These are phyloP conservation scores for Ambrosia hybrid DNA, from an alignment of 140 eudicot genomes.

Conservation along the genomic window DNA sequence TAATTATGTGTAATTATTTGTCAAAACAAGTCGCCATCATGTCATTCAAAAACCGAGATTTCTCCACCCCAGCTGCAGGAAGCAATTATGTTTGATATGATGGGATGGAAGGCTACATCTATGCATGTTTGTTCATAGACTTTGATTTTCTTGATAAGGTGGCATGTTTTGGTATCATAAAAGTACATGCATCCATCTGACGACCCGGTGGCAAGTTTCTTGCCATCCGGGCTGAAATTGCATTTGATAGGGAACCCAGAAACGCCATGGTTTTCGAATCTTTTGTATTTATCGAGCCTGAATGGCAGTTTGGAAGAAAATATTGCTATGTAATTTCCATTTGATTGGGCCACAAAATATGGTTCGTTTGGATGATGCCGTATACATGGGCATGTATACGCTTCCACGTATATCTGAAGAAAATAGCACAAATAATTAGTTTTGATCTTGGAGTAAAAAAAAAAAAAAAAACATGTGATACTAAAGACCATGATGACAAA, in stretches of 20 bases:
- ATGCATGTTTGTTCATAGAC: conserved; percentile 65
- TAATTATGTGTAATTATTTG: conserved; percentile 6
- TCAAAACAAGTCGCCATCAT: background rate
- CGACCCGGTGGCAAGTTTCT: conserved; percentile 68
- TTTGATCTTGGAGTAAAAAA: background rate
- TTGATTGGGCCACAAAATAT: conserved; percentile 85
- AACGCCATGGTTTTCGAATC: conserved; percentile 76
- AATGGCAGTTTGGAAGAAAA: conserved; percentile 76
- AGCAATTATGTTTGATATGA: conserved; percentile 64
- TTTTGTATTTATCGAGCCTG: conserved; percentile 80
- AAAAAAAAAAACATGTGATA: too few species aligned
- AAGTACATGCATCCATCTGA: conserved; percentile 76
- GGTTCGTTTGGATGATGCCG: conserved; percentile 80
- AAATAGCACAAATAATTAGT: background rate
- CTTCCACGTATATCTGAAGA: conserved; percentile 80
- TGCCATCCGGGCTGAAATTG: conserved; percentile 71
- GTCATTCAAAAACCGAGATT: conserved; percentile 52
- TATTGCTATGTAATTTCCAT: conserved; percentile 85
- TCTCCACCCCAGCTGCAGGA: conserved; percentile 84
- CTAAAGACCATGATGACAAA: too few species aligned
- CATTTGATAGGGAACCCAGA: conserved; percentile 88
- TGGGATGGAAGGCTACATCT: conserved; percentile 87
- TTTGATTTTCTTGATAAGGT: conserved; percentile 58
- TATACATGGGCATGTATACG: conserved; percentile 83
- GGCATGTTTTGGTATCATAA: conserved; percentile 57